Base-by-base conservation (phyloP, 2,329 filamentous ascomycete genomes). In the Cladobotryum mycophilum region DNA sequence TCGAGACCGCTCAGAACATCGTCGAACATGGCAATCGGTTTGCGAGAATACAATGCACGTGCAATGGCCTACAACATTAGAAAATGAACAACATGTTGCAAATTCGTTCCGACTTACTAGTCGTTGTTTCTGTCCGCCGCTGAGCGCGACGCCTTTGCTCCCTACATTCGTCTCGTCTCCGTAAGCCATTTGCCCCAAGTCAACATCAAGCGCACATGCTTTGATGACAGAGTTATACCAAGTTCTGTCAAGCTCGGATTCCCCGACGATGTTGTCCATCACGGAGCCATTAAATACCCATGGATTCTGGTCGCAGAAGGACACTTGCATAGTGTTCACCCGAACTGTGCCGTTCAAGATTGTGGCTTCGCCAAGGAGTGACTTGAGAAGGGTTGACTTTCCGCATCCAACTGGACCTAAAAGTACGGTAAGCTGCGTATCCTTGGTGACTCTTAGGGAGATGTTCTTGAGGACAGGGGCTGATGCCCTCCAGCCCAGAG, bases 341-440 rank as follows among this genome's bases (percentile, higher is more conserved):
- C 3, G 18, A 12, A 41, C 11, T 3, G 14, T 17, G 4, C 40
- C 40, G 18, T 12, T 12, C 6, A 18, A 41, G 18, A 41, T n/a
- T 15, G 40, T 13, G 2, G n/a, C 18, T 18, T 41, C n/a, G 13
- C 18, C 18, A 13, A 41, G 18, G 3, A 41, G 12, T 17, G 13
- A 13, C 5, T 41, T 37, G 13, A 13, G 35, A 17, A 47, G 30
- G 5, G 35, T 47, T 60, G 62, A n/a, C 60, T 64, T 53, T 67
- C 65, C 2, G 65, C 58, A 34, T 53, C 57, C 2, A 66, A 52
- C 15, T 58, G 66, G 0, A 61, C 62, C 17, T 62, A 64, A 2
- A 60, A 55, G 2, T 58, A 61, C 61, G 13, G 66, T 60, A 15
- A 67, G 12, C 25, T 30, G 25, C 25, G 25, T 30, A 2, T 30